phyloP scores from a whole-genome alignment of 2,329 filamentous ascomycete genomes.

The Aspergillus eucalypticola region DNA sequence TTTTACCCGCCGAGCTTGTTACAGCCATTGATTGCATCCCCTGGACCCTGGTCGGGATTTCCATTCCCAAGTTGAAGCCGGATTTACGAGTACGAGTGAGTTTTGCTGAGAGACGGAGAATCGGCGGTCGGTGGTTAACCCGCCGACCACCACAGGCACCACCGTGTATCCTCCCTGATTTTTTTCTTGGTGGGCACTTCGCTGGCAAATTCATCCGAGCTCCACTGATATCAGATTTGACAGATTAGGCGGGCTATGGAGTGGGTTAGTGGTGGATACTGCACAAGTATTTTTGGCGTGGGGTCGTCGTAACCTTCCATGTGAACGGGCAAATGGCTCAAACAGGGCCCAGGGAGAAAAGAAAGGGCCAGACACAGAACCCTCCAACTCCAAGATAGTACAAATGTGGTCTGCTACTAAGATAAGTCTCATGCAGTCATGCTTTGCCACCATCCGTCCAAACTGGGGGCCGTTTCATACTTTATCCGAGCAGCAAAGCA shows the following conservation, averaged over 20 bases:
- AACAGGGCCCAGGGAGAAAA: background rate
- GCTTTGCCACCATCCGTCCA: background rate
- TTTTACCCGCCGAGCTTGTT: background rate
- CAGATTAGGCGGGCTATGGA: background rate
- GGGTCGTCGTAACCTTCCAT: background rate
- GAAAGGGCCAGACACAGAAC: no score
- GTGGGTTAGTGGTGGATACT: background rate
- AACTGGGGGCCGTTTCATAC: background rate
- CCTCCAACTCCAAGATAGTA: no score
- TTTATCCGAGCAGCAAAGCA: background rate
- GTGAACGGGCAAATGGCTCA: background rate
- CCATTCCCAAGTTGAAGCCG: background rate
- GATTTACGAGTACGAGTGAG: background rate
- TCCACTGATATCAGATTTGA: constrained; percentile 5
- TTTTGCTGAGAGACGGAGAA: background rate
- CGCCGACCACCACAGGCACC: background rate
- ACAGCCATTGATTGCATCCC: background rate
- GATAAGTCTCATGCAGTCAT: background rate
- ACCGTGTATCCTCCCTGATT: background rate
- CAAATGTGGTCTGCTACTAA: no score
- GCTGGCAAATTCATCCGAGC: background rate
- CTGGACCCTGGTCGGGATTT: background rate
- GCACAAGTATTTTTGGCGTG: background rate
- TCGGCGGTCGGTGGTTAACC: background rate
- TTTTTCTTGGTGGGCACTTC: background rate